These are phyloP conservation scores for Styphnolobium japonicum DNA, from an alignment of 306 rosid species.

Conservation along the genomic window DNA sequence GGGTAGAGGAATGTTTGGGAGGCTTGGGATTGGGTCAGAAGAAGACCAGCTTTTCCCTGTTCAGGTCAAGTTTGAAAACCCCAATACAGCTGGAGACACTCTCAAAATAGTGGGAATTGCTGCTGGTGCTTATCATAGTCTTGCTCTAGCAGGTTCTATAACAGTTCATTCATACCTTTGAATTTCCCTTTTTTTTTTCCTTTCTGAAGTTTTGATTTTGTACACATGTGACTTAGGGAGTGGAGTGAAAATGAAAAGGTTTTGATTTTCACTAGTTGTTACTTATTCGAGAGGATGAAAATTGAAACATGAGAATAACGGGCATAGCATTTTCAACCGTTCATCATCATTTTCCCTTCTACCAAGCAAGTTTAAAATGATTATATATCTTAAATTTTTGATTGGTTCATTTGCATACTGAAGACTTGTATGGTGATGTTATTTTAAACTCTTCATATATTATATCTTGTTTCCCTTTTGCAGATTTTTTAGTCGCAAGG, in stretches of 20 bases:
- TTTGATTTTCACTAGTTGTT: no score
- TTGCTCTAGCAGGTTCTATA: conserved; percentile 74
- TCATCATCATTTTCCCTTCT: background rate
- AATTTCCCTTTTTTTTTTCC: background rate
- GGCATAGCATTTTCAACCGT: background rate
- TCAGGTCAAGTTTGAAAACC: conserved; percentile 45
- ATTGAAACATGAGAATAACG: no score
- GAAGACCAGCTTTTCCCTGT: conserved; percentile 62
- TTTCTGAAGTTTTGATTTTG: background rate
- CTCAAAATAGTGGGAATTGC: conserved; percentile 62
- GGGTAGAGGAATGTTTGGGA: conserved; percentile 93
- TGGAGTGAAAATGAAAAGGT: no score
- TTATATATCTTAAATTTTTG: no score
- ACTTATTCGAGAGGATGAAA: no score
- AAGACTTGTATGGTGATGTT: background rate
- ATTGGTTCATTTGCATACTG: no score
- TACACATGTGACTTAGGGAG: background rate
- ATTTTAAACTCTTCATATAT: background rate
- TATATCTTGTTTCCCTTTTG: background rate
- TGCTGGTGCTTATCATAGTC: conserved; percentile 91
- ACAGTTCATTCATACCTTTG: conserved; percentile 4
- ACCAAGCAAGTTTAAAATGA: background rate
- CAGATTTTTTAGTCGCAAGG: background rate
- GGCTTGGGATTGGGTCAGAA: conserved; percentile 73
- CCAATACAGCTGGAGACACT: conserved; percentile 18